A percentile compares a stretch with the other conserved stretches of the same genome.
Evolutionary conservation across 1,284 basidiomycete species (phyloP).

Genomic region (Pyrrhoderma lamaoense): DNA sequence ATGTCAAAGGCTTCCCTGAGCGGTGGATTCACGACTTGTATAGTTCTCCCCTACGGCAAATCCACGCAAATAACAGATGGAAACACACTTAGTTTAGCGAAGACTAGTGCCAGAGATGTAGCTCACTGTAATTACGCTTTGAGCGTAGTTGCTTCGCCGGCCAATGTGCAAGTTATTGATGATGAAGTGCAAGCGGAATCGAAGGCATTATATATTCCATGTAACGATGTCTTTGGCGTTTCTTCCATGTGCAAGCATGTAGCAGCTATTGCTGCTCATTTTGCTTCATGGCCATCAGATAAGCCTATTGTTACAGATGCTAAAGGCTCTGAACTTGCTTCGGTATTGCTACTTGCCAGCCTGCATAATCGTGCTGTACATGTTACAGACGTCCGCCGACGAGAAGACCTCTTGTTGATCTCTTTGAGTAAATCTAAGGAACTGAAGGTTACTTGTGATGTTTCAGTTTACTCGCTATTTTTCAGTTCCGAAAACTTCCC

Average conservation of each 20-base stretch:
- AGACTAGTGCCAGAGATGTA: conserved; percentile 51
- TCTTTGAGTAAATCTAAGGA: conserved; percentile 92
- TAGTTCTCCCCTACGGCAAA: conserved; percentile 71
- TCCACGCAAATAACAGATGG: conserved; percentile 60
- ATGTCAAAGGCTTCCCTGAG: conserved; percentile 77
- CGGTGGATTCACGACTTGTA: conserved; percentile 80
- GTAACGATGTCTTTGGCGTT: conserved; percentile 46
- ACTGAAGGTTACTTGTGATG: conserved; percentile 94
- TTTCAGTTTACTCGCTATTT: conserved; percentile 90
- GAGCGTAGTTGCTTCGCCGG: conserved; percentile 66
- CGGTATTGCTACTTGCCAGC: conserved; percentile 87
- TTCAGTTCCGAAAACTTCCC: conserved; percentile 77
- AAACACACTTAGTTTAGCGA: conserved; percentile 60
- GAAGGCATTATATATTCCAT: conserved; percentile 82
- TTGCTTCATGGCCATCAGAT: conserved; percentile 85
- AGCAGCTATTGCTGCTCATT: conserved; percentile 75
- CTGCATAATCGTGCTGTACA: conserved; percentile 88
- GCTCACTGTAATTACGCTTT: conserved; percentile 87
- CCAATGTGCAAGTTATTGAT: conserved; percentile 56
- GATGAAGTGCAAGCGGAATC: conserved; percentile 70
- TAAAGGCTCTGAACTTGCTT: conserved; percentile 87
- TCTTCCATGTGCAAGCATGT: conserved; percentile 34
- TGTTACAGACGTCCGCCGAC: conserved; percentile 85
- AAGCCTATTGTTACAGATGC: conserved; percentile 95
- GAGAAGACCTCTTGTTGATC: conserved; percentile 88